Percentiles rank a stretch among this genome's conserved stretches.
Conservation (phyloP, 176 grass and related monocot genomes). For the Eremochloa ophiuroides region DNA sequence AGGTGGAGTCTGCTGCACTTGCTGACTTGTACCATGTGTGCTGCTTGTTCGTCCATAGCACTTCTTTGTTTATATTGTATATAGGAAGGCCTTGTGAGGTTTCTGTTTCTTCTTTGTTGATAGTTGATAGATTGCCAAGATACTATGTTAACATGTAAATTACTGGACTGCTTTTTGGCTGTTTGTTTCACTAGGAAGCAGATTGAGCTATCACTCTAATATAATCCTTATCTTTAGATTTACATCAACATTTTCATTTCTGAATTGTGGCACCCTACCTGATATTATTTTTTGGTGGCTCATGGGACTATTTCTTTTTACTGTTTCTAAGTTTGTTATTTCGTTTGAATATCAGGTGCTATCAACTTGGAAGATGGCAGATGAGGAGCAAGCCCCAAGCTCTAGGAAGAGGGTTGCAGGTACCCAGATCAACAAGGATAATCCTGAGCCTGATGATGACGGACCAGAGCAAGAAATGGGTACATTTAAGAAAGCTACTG, state of each 20-base stretch:
- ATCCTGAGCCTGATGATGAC: conserved; percentile 84
- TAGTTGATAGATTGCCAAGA: background rate
- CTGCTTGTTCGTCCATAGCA: background rate
- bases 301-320: background rate
- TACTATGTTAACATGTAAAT: background rate
- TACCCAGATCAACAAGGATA: conserved; percentile 75
- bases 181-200: background rate
- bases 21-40: background rate
- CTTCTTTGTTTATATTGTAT: background rate
- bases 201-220: background rate
- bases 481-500: conserved; percentile 86
- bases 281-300: background rate
- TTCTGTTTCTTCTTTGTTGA: background rate
- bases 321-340: background rate
- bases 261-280: background rate
- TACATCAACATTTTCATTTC: background rate
- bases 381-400: conserved; percentile 53
- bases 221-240: background rate
- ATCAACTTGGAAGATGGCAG: conserved; percentile 50
- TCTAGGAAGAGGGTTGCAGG: conserved; percentile 92
- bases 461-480: conserved; percentile 56
- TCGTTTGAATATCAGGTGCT: conserved; percentile 17
- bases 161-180: background rate
- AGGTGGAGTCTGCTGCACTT: background rate
- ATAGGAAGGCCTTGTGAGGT: background rate